Base-by-base conservation (phyloP, 2,329 filamentous ascomycete genomes). In the Sarocladium strictum region DNA sequence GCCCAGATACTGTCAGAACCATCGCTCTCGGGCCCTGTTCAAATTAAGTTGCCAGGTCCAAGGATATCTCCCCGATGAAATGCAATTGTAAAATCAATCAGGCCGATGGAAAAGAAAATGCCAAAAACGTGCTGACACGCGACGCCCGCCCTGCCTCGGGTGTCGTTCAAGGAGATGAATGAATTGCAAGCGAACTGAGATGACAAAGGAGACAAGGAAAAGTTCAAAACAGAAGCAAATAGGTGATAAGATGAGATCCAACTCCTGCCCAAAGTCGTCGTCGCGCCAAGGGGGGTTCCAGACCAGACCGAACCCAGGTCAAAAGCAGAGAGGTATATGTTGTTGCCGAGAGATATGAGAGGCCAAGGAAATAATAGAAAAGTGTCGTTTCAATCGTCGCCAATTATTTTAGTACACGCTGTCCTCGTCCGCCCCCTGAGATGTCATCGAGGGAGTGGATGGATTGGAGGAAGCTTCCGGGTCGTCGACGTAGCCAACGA, bases 401-500 rank as follows among this genome's bases (percentile, higher is more conserved):
- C 62, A 60, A 67, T 64, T 72, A 27, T 24, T 77, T 76, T 81
- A 86, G 67, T 86, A 87, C 74, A 86, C 81, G 75, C 84, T 86
- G 65, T 86, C 83, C 72, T 87, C 84, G 64, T 88, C 85, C 49
- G 79, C 83, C 55, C 84, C 85, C 65, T 87, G 85, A 50, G 85
- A 87, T 54, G 79, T 86, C 83, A 87, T 87, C 58, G 84, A 87
- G 54, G 84, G 84, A 56, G 84, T 86, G 50, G 84, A 86, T 52
- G 83, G 83, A 62, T 82, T 84, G n/a, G 82, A 84, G 61, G 83
- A 85, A 62, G 77, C 83, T 69, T 86, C 83, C 62, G 83, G 77
- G 63, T 92, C 88, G 69, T 97, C 93, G 68, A 97, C 91, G 67
- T 96, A 97, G 70, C 93, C 92, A 61, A 93, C 84, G 32, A 99